phyloP scores from a whole-genome alignment of 2,329 filamentous ascomycete genomes.

The Camillea tinctor region DNA sequence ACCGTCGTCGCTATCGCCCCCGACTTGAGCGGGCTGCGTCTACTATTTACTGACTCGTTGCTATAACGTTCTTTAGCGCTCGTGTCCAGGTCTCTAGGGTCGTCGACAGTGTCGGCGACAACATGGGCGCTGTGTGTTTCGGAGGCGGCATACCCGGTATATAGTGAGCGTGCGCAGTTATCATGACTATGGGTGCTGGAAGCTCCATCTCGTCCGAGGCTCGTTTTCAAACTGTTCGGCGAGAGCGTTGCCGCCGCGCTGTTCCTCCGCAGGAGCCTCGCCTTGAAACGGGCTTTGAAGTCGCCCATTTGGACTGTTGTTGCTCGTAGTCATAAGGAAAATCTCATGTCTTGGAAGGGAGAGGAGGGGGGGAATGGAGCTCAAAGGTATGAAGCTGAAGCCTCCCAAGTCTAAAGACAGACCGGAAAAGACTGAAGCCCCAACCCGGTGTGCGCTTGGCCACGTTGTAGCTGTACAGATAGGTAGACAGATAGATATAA shows the following conservation, averaged over 20 bases:
- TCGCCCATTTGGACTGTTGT: slow-evolving; percentile 40
- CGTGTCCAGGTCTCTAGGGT: background rate
- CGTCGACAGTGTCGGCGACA: slow-evolving; percentile 4
- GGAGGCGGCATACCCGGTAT: slow-evolving; percentile 25
- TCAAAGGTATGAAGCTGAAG: background rate
- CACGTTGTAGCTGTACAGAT: too few relatives aligned
- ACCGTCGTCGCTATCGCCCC: background rate
- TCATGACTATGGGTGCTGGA: slow-evolving; percentile 29
- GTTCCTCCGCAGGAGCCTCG: slow-evolving; percentile 44
- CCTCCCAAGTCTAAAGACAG: background rate
- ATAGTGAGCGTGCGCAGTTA: slow-evolving; percentile 3
- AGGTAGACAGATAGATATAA: background rate
- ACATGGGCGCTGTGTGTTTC: slow-evolving; percentile 22
- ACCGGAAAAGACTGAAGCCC: background rate
- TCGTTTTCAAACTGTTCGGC: slow-evolving; percentile 31
- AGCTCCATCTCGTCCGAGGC: slow-evolving; percentile 25
- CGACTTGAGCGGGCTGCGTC: background rate
- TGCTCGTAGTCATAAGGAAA: slow-evolving; percentile 9
- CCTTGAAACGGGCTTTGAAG: slow-evolving; percentile 46
- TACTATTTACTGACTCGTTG: background rate
- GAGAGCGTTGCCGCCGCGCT: slow-evolving; percentile 39
- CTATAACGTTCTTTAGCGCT: background rate
- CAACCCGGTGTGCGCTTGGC: background rate
- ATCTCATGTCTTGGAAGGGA: background rate
- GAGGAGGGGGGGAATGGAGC: background rate